Conservation (phyloP, 2,329 filamentous ascomycete genomes). For the Aspergillus puulaauensis region DNA sequence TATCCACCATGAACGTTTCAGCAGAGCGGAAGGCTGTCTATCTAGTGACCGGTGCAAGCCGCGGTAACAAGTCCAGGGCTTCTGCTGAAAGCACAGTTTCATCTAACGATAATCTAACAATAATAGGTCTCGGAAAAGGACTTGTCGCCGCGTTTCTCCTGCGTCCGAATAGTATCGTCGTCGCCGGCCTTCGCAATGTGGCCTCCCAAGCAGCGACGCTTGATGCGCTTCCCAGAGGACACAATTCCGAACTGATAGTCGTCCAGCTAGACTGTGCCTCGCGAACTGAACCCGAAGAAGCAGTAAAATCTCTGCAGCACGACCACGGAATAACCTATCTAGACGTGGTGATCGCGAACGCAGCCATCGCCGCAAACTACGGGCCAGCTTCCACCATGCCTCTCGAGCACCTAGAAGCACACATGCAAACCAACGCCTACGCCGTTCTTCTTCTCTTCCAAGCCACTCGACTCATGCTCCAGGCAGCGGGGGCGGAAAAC, state of each 20-base stretch:
- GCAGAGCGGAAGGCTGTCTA: neutral
- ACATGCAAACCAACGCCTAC: neutral
- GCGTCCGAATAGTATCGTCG: neutral
- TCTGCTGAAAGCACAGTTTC: no score
- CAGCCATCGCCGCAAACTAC: neutral
- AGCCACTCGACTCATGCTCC: neutral
- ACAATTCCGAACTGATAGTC: neutral
- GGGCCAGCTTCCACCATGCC: neutral
- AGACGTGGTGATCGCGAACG: conserved; percentile 2
- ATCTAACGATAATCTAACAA: neutral
- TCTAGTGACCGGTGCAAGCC: conserved; percentile 3
- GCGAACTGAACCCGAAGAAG: neutral
- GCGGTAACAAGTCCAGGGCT: neutral
- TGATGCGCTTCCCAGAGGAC: neutral
- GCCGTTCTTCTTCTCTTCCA: neutral
- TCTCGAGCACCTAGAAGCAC: neutral
- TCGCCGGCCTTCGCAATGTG: neutral
- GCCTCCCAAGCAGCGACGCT: neutral
- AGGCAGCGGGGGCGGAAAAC: neutral
- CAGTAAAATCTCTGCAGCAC: neutral
- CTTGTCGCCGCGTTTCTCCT: neutral
- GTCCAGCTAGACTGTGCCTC: neutral
- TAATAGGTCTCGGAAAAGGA: neutral
- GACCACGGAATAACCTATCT: neutral
- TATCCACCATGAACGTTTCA: neutral